These are phyloP conservation scores for Luffa acutangula DNA, from an alignment of 306 rosid species.

Conservation along the genomic window DNA sequence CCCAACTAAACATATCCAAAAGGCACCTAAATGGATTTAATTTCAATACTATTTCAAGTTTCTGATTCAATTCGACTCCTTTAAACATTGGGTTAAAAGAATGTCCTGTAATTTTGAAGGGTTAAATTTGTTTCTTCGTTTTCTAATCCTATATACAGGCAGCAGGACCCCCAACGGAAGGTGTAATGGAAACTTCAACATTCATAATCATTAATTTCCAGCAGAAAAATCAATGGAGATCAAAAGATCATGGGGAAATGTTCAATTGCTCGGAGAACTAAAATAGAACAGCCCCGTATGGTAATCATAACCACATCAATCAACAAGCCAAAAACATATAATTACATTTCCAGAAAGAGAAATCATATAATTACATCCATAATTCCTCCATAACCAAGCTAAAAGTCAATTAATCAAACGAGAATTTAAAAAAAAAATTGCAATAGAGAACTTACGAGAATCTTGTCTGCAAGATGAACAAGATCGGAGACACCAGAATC, in stretches of 20 bases:
- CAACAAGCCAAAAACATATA: not conserved
- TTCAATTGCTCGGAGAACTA: not conserved
- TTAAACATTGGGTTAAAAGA: not conserved
- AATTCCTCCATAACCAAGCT: not conserved
- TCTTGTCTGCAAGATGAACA: slow-evolving; percentile 62
- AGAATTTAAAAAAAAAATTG: no score
- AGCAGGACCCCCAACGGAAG: not conserved
- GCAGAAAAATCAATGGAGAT: not conserved
- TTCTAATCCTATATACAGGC: not conserved
- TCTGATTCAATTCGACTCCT: not conserved
- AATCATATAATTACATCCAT: not conserved
- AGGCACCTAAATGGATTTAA: not conserved
- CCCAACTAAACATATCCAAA: not conserved
- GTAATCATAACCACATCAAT: not conserved
- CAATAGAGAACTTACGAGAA: slow-evolving; percentile 31
- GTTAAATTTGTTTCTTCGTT: not conserved
- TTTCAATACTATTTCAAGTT: not conserved
- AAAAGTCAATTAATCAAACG: not conserved
- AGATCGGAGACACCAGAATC: slow-evolving; percentile 72
- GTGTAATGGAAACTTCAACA: not conserved
- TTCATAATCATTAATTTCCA: not conserved
- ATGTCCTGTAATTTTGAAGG: not conserved
- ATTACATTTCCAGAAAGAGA: not conserved
- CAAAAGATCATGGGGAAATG: not conserved
- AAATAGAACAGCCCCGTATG: not conserved